Conservation (phyloP, 73 alveolate genomes). For the Symbiodinium natans region DNA sequence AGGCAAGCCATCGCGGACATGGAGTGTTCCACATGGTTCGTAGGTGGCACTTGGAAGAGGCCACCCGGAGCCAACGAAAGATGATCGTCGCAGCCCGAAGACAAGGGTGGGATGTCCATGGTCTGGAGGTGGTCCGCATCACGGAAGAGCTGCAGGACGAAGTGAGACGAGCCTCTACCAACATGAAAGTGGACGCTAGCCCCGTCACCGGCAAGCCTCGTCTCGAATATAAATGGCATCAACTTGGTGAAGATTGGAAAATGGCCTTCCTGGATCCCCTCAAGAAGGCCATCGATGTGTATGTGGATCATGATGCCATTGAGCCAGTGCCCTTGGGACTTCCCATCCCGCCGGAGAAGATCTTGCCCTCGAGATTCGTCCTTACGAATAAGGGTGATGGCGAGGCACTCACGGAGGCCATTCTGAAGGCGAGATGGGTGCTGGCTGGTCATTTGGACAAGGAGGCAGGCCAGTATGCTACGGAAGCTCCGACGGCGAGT, state of each 20-base stretch:
- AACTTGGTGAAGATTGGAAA: neutral
- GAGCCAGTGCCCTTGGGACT: neutral
- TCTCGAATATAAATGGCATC: neutral
- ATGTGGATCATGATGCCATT: neutral
- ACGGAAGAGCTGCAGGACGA: too few relatives aligned
- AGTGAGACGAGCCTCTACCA: too few relatives aligned
- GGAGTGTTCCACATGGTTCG: neutral
- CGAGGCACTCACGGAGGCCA: neutral
- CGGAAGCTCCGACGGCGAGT: conserved; percentile 48
- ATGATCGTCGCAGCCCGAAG: neutral
- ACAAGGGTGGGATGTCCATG: too few relatives aligned
- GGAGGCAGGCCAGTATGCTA: conserved; percentile 16
- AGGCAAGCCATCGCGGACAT: neutral
- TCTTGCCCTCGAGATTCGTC: neutral
- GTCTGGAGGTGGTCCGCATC: too few relatives aligned
- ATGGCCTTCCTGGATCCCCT: neutral
- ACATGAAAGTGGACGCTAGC: too few relatives aligned
- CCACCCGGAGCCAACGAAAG: neutral
- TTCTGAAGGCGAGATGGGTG: neutral
- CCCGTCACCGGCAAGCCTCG: neutral
- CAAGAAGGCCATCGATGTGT: conserved; percentile 8
- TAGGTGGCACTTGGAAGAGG: neutral
- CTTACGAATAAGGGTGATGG: neutral
- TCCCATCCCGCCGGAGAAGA: neutral
- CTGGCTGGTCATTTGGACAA: neutral